These are phyloP conservation scores for Truncatella angustata DNA, from an alignment of 2,329 filamentous ascomycete species.

Conservation along the genomic window DNA sequence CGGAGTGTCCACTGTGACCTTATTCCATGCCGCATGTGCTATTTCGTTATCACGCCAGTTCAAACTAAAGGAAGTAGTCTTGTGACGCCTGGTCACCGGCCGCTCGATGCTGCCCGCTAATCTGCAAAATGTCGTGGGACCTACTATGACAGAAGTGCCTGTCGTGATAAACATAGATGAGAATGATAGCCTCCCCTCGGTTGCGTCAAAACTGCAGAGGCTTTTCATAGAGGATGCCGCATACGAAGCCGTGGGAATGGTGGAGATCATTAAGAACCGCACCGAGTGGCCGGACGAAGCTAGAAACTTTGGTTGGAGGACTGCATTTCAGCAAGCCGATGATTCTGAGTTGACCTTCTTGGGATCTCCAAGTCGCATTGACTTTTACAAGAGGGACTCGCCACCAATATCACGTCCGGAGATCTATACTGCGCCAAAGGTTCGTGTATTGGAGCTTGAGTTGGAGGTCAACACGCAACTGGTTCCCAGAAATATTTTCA, in stretches of 20 bases:
- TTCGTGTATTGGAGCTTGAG: neutral
- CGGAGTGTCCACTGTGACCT: neutral
- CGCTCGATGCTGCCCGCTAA: conserved; percentile 5
- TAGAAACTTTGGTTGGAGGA: conserved; percentile 3
- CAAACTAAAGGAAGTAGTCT: neutral
- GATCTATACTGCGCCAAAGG: conserved; percentile 2
- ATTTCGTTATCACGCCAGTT: conserved; percentile 6
- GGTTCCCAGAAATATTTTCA: neutral
- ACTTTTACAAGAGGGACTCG: neutral
- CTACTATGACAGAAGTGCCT: conserved; percentile 8
- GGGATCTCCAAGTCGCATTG: neutral
- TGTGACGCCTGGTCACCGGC: conserved; percentile 2
- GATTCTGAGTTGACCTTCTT: neutral
- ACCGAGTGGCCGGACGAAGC: neutral
- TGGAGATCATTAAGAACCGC: conserved; percentile 1
- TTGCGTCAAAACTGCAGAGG: neutral
- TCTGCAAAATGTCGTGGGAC: conserved; percentile 7
- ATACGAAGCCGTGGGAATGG: conserved; percentile 6
- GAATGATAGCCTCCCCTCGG: neutral
- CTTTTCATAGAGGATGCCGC: conserved; percentile 1
- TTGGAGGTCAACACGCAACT: conserved; percentile 2
- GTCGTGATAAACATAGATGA: neutral
- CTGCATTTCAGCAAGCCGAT: conserved; percentile 6
- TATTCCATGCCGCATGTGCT: conserved; percentile 10
- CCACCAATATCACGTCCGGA: neutral